Percentiles rank a stretch among this genome's conserved stretches.
phyloP scores from a whole-genome alignment of 805 yeast genomes.

The Starmera quercuum region DNA sequence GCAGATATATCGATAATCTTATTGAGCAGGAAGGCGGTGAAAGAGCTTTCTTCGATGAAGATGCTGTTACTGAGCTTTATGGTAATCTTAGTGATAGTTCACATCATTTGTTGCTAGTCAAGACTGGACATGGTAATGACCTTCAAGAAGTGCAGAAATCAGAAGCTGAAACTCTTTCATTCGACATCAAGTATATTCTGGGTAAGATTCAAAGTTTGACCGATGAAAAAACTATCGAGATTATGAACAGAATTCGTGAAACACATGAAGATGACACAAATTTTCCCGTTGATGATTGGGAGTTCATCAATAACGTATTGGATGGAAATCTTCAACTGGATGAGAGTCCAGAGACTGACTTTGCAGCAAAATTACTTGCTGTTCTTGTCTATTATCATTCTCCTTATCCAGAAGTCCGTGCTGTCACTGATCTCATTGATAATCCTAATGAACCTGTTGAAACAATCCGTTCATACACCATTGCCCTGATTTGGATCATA shows the following conservation, averaged over 20 bases:
- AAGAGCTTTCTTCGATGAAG: no score
- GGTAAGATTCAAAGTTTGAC: constrained; percentile 13
- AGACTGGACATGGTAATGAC: constrained; percentile 5
- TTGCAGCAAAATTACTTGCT: constrained; percentile 23
- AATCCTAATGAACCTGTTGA: constrained; percentile 41
- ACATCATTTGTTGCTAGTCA: not conserved
- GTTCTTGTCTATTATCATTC: constrained; percentile 34
- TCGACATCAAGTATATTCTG: constrained; percentile 3
- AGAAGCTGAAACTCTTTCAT: not conserved
- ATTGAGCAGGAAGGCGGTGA: no score
- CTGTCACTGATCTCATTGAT: constrained; percentile 47
- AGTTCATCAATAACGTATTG: constrained; percentile 22
- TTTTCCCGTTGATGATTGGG: constrained; percentile 29
- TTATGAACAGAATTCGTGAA: constrained; percentile 28
- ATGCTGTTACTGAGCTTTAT: no score
- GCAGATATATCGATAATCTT: no score
- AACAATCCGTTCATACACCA: constrained; percentile 34
- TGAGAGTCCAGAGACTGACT: constrained; percentile 11
- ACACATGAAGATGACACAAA: constrained; percentile 40
- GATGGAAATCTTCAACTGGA: constrained; percentile 20
- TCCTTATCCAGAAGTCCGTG: constrained; percentile 63
- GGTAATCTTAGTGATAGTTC: not conserved
- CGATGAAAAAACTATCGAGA: constrained; percentile 28
- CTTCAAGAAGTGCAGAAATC: no score
- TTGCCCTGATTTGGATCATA: constrained; percentile 38